Evolutionary conservation across 768 basidiomycete species (phyloP).

Genomic region (Sporobolomyces phaffii): DNA sequence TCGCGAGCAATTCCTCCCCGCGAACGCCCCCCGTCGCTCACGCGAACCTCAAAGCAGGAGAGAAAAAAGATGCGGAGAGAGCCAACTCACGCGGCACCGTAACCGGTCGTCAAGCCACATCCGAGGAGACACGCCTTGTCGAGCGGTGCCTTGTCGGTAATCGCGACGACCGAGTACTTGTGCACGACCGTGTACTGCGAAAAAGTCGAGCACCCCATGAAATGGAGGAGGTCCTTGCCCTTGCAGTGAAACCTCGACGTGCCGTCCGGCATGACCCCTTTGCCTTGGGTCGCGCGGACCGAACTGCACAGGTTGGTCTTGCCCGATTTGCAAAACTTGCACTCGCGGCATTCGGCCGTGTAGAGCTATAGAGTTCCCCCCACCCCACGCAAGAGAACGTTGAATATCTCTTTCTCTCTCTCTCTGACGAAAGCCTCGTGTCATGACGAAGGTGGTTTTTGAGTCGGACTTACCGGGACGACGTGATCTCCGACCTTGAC

Average conservation of each 20-base stretch:
- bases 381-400: no score
- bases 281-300: conserved; percentile 66
- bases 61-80: neutral
- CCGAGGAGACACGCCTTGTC: conserved; percentile 96
- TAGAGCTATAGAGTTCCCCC: conserved; percentile 39
- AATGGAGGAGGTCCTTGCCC: conserved; percentile 81
- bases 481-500: conserved; percentile 87
- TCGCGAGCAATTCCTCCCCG: no score
- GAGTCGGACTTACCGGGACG: conserved; percentile 64
- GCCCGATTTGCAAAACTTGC: conserved; percentile 85
- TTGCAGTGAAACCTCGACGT: conserved; percentile 81
- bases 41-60: no score
- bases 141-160: conserved; percentile 74
- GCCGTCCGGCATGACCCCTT: conserved; percentile 89
- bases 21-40: no score
- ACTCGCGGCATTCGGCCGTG: conserved; percentile 75
- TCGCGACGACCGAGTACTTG: conserved; percentile 90
- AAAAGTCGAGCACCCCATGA: conserved; percentile 99
- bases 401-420: no score
- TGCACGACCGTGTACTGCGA: conserved; percentile 98
- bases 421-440: no score
- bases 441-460: no score
- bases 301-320: conserved; percentile 96
- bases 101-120: conserved; percentile 43
- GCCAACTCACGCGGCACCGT: conserved; percentile 48